These are phyloP conservation scores for Plasmodium yoelii DNA, from an alignment of 169 alveolate genomes.

Conservation along the genomic window DNA sequence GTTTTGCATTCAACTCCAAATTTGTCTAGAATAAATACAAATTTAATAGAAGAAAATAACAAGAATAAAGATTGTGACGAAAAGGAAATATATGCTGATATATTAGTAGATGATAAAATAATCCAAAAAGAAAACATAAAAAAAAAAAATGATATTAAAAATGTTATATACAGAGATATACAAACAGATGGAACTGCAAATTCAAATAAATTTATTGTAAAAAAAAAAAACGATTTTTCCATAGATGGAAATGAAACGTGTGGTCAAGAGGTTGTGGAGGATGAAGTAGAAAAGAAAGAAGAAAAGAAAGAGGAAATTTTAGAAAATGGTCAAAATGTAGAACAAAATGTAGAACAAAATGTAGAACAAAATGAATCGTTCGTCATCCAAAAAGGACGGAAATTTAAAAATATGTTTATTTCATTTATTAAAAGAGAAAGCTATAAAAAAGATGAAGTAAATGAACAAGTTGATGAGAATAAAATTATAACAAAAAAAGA, in stretches of 20 bases:
- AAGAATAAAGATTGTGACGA: no score
- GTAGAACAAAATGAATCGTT: no score
- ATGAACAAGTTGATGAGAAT: constrained; percentile 7
- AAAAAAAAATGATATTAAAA: background rate
- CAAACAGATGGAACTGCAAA: background rate
- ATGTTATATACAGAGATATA: background rate
- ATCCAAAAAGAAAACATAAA: background rate
- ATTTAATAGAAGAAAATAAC: no score
- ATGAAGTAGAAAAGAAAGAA: background rate
- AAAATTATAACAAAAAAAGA: constrained; percentile 6
- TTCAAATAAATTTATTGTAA: background rate
- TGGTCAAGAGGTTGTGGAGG: background rate
- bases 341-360: background rate
- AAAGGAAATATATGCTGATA: no score
- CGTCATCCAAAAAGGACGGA: constrained; percentile 6
- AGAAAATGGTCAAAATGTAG: background rate
- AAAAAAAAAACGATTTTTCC: background rate
- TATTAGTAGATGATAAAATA: no score
- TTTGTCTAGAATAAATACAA: no score
- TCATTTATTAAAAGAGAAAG: constrained; percentile 44
- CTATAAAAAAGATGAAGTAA: constrained; percentile 19
- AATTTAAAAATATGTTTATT: constrained; percentile 36
- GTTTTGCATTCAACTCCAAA: no score
- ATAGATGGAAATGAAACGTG: background rate
- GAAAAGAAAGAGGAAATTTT: background rate